Base-by-base conservation (phyloP, 179 eudicot species). In the Heliamphora pulchella region DNA sequence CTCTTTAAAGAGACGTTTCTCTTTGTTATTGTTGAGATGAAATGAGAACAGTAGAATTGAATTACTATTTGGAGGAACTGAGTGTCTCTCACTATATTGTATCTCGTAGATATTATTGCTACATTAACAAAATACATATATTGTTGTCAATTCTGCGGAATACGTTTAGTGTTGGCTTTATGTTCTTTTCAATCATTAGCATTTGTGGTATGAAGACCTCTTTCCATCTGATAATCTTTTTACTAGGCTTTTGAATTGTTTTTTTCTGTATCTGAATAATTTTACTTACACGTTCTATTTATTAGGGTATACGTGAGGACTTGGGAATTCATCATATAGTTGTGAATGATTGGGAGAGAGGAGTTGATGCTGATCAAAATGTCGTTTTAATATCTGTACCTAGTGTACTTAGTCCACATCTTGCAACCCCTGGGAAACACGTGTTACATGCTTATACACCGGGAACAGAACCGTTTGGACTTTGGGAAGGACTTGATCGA, bases 311-410 rank as follows among this genome's bases (percentile, higher is more conserved):
- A 71, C 88, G 85, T 3, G 95, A 95, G 73, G 97, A 91, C 85
- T 83, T 95, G 76, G 97, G 90, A 51, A 95, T 95, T 80, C 98
- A 95, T 81, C 98, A 95, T 80, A 93, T 95, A 71, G 97, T 95
- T 64, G 97, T 95, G 50, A 89, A 95, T 83, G 97, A 95, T 65
- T 95, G 98, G 98, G 81, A 80, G 39, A 88, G 95, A 86, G 98
- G 98, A 80, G 97, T 95, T 65, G 97, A 95, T 82, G 97, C 98
- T 47, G 98, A 95, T 81, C 98, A 95, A 83, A 95, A 95, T 83
- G 97, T 95, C 39, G 98, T 93, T 70, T 84, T 95, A 86, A 90
- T 95, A 85, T 95, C 98, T 31, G 88, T 95, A 64, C 97, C 97
- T 4, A 95, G 95, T 83, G 97, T 89, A 22, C 87, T 95, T 7